Percentiles rank a stretch among this genome's conserved stretches.
Conservation (phyloP, 306 rosid species). For the Lathyrus tuberosus region DNA sequence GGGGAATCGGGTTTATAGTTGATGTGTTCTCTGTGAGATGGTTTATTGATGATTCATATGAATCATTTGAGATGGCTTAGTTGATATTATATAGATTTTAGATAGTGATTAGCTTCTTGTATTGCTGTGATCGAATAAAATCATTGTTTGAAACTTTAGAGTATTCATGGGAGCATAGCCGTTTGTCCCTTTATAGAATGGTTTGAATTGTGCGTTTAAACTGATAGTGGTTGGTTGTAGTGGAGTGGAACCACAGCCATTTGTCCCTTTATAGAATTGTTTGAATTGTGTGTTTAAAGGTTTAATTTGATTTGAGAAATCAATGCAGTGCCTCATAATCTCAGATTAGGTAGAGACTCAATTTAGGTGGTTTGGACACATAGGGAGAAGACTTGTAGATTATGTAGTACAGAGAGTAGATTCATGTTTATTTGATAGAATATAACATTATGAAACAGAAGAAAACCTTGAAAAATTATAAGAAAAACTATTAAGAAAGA, state of each 20-base stretch:
- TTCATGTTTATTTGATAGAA: no score
- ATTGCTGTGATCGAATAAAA: constrained; percentile 14
- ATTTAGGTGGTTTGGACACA: no score
- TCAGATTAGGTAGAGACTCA: no score
- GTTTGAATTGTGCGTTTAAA: constrained; percentile 16
- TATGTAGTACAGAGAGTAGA: no score
- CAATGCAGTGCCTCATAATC: background rate
- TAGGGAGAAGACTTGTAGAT: no score
- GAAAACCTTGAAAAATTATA: no score
- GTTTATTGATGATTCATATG: constrained; percentile 20
- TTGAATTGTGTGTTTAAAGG: constrained; percentile 19
- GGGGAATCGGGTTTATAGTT: background rate
- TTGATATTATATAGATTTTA: background rate
- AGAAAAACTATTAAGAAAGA: no score
- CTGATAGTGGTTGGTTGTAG: no score
- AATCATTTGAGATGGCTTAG: background rate
- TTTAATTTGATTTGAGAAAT: constrained; percentile 1
- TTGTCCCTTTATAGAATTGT: constrained; percentile 25
- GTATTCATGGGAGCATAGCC: background rate
- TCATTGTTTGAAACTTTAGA: constrained; percentile 11
- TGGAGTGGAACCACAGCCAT: background rate
- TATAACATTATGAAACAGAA: no score
- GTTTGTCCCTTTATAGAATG: constrained; percentile 21
- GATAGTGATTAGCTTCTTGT: background rate
- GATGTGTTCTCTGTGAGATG: constrained; percentile 2